A percentile compares a stretch with the other conserved stretches of the same genome.
Conservation (phyloP, 441 rosid species). For the Syzygium syzygioides region DNA sequence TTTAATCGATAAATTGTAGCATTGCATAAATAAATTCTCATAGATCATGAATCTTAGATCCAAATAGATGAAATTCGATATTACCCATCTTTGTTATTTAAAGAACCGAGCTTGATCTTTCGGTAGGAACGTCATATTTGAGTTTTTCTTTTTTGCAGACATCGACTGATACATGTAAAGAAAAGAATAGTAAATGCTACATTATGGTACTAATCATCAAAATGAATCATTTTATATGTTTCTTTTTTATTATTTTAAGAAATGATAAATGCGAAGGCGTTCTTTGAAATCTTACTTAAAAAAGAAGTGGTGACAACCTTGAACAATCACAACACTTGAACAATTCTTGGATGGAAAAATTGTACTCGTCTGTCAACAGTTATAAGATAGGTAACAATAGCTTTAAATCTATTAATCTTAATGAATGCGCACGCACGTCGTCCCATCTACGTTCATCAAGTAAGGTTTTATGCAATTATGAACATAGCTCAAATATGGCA, state of each 20-base stretch:
- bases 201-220: too few species aligned
- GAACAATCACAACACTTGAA: neutral
- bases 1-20: fast-evolving
- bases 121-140: too few species aligned
- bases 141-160: too few species aligned
- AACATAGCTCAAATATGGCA: neutral
- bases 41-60: fast-evolving
- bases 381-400: neutral
- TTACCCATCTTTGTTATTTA: neutral
- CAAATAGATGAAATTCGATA: neutral
- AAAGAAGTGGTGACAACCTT: neutral
- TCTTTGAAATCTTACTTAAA: too few species aligned
- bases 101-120: too few species aligned
- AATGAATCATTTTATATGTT: too few species aligned
- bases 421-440: neutral
- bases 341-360: neutral
- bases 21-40: neutral
- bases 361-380: fast-evolving
- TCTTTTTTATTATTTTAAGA: too few species aligned
- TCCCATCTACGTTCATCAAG: neutral
- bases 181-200: too few species aligned
- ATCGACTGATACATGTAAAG: too few species aligned
- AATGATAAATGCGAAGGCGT: too few species aligned
- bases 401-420: neutral
- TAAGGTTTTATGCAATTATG: neutral